Evolutionary conservation across 108 stramenopile species (phyloP).

Genomic region (Schizochytrium sp.): DNA sequence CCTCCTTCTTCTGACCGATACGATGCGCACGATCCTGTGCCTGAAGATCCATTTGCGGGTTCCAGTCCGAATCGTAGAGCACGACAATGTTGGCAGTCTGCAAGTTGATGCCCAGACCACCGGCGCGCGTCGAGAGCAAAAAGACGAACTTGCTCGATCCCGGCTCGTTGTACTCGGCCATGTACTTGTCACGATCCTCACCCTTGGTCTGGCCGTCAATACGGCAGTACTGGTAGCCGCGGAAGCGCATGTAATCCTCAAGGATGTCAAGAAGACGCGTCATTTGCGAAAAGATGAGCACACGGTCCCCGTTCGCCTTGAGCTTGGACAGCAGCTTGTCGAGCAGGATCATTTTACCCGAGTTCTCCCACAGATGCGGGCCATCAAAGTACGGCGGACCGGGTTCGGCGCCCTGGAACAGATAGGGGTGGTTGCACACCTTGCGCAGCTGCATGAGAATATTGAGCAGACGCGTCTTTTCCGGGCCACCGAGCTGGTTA

Average conservation of each 20-base stretch:
- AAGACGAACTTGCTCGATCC: conserved; percentile 83
- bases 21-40: conserved; percentile 94
- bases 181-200: conserved; percentile 79
- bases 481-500: conserved; percentile 83
- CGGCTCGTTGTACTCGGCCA: conserved; percentile 88
- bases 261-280: conserved; percentile 55
- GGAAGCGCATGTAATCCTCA: conserved; percentile 54
- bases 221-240: conserved; percentile 78
- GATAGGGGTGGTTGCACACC: conserved; percentile 99
- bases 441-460: conserved; percentile 94
- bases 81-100: conserved; percentile 96
- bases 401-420: conserved; percentile 91
- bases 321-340: conserved; percentile 54
- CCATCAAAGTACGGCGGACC: conserved; percentile 94
- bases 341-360: conserved; percentile 75
- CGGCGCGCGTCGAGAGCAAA: conserved; percentile 86
- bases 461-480: conserved; percentile 78
- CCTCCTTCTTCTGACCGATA: conserved; percentile 92
- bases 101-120: conserved; percentile 95
- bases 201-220: conserved; percentile 94
- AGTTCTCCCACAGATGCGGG: conserved; percentile 92
- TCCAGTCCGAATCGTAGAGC: conserved; percentile 90
- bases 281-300: conserved; percentile 56
- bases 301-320: conserved; percentile 41
- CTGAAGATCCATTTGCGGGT: conserved; percentile 90